A percentile compares a stretch with the other conserved stretches of the same genome.
phyloP scores from a whole-genome alignment of 2,329 filamentous ascomycete genomes.

The Pestalotiopsis sp. region DNA sequence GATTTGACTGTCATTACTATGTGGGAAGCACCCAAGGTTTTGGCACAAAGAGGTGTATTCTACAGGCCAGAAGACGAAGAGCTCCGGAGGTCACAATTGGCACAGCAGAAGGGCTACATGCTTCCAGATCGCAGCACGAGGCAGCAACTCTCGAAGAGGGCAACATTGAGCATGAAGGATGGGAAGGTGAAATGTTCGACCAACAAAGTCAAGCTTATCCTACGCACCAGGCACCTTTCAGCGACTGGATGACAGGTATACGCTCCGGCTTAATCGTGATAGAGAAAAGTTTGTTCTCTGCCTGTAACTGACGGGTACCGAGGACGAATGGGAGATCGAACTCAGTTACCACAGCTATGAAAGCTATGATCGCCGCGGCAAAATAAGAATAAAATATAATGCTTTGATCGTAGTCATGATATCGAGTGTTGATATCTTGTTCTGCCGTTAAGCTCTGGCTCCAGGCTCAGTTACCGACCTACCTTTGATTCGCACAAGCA shows the following conservation, averaged over 20 bases:
- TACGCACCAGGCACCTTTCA: constrained; percentile 83
- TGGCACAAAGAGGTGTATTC: background rate
- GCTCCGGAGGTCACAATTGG: background rate
- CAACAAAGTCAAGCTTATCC: constrained; percentile 96
- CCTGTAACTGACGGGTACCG: constrained; percentile 77
- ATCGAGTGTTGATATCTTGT: background rate
- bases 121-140: background rate
- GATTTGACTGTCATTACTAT: background rate
- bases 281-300: constrained; percentile 67
- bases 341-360: constrained; percentile 62
- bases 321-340: constrained; percentile 66
- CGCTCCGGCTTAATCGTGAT: constrained; percentile 99
- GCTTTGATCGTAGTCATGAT: background rate
- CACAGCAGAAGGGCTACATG: background rate
- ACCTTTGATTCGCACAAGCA: background rate
- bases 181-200: constrained; percentile 64
- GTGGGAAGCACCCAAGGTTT: background rate
- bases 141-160: background rate
- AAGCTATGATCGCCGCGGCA: constrained; percentile 58
- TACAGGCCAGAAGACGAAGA: background rate
- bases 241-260: constrained; percentile 76
- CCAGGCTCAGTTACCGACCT: background rate
- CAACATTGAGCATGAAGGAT: background rate
- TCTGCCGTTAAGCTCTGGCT: background rate
- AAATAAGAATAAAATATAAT: background rate